Percentiles rank a stretch among this genome's conserved stretches.
Evolutionary conservation across 164 flowering plant genomes (phyloP).

Genomic region (Euptelea pleiosperma): DNA sequence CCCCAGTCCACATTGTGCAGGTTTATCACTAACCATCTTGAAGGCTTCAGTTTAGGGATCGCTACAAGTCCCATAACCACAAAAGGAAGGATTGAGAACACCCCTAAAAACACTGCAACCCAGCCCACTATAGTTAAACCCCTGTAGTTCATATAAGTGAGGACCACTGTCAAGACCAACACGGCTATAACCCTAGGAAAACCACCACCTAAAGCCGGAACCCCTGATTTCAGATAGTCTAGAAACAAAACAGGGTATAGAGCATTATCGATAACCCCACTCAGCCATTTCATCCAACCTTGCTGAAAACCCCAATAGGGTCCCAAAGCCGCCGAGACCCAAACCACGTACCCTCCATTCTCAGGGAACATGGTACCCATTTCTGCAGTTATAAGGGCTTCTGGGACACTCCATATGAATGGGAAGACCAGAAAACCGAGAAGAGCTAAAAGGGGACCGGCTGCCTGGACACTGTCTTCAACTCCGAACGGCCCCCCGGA

Average conservation of each 20-base stretch:
- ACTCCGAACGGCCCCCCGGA: slow-evolving; percentile 66
- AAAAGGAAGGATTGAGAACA: slow-evolving; percentile 49
- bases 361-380: slow-evolving; percentile 70
- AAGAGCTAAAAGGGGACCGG: slow-evolving; percentile 58
- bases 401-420: slow-evolving; percentile 61
- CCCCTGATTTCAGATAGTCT: slow-evolving; percentile 44
- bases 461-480: slow-evolving; percentile 53
- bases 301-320: slow-evolving; percentile 62
- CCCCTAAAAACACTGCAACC: slow-evolving; percentile 41
- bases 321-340: slow-evolving; percentile 61
- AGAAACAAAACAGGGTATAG: slow-evolving; percentile 54
- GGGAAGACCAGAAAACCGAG: slow-evolving; percentile 54
- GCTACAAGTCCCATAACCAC: slow-evolving; percentile 46
- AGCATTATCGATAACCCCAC: slow-evolving; percentile 70
- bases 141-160: slow-evolving; percentile 54
- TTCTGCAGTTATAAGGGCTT: slow-evolving; percentile 57
- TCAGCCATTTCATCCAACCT: slow-evolving; percentile 72
- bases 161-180: slow-evolving; percentile 29
- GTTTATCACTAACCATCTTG: slow-evolving; percentile 45
- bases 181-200: slow-evolving; percentile 34
- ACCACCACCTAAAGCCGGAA: slow-evolving; percentile 38
- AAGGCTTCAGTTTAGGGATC: slow-evolving; percentile 43
- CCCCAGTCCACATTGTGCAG: slow-evolving; percentile 42
- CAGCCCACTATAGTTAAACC: slow-evolving; percentile 56
- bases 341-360: slow-evolving; percentile 59